Base-by-base conservation (phyloP, 768 basidiomycete species). In the Mycena vitilis region DNA sequence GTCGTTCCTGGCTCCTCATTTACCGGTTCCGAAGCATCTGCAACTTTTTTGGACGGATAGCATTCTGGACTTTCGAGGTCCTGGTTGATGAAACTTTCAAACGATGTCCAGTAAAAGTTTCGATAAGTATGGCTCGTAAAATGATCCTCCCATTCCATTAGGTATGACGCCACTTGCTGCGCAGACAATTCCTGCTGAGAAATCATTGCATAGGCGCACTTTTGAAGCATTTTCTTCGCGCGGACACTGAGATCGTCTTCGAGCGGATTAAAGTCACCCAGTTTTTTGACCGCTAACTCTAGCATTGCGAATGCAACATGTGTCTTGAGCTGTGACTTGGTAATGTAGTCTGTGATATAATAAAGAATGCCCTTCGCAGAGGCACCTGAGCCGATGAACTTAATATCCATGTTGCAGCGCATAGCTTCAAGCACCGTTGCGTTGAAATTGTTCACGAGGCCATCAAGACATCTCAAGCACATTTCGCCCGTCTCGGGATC, bases 261-360 rank as follows among this genome's bases (percentile, higher is more conserved):
- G 38, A 30, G 11, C 2, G 61, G 34, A 22, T 69, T 55, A 36
- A 30, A 65, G 34, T 68, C 60, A 30, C 69, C 73, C 5, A 78
- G 30, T 40, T 73, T 75, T 12, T 45, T 61, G 3, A 73, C 68
- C 0, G 72, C 72, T 13, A 63, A 36, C 40, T 73, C 55, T 2
- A 75, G 34, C 1, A 75, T 74, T 5, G 65, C 60, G 18, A 69
- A 63, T 1, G 74, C 67, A 0, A 73, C 65, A 60, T 79, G 71
- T 0, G 71, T 49, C 4, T 73, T 71, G 6, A 79, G n/a, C 13
- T 74, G 52, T 0, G 68, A 57, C 53, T 82, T 82, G 0, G 79
- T 82, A 8, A 82, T 79, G 47, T 82, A 82, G 51, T 82, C 81
- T 0, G 78, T 81, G 2, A 80, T 74, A 25, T 82, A 81, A 44